A percentile compares a stretch with the other conserved stretches of the same genome.
These are phyloP conservation scores for Ruellia speciosa DNA, from an alignment of 305 asterid genomes.

Conservation along the genomic window DNA sequence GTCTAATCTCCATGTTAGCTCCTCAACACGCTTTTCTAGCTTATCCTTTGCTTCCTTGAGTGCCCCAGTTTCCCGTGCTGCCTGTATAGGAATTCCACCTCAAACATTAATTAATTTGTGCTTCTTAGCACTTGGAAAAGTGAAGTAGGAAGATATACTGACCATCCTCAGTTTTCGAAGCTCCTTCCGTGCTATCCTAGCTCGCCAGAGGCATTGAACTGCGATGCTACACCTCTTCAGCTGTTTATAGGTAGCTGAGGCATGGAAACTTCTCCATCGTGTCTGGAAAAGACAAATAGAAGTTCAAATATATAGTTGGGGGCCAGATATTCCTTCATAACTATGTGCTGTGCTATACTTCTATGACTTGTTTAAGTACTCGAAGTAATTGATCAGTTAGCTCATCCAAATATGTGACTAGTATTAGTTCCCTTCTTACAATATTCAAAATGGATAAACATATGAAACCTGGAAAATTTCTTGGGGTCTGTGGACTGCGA, in stretches of 20 bases:
- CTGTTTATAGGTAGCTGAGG: conserved; percentile 46
- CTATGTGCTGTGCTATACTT: too few species aligned
- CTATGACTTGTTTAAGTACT: too few species aligned
- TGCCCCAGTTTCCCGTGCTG: conserved; percentile 94
- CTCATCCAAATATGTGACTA: too few species aligned
- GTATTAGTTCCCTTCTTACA: too few species aligned
- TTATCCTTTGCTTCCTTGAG: conserved; percentile 97
- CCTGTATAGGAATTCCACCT: conserved; percentile 40
- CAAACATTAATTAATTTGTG: conserved; percentile 7
- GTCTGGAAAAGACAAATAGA: conserved; percentile 40
- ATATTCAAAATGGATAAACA: too few species aligned
- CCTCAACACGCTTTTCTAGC: conserved; percentile 90
- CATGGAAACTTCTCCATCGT: conserved; percentile 73
- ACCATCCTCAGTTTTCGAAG: conserved; percentile 85
- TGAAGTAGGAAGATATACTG: conserved; percentile 19
- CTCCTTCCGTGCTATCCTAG: conserved; percentile 74
- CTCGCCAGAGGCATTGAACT: conserved; percentile 95
- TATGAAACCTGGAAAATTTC: too few species aligned
- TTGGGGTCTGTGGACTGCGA: too few species aligned
- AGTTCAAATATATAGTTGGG: not conserved
- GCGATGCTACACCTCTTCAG: conserved; percentile 47
- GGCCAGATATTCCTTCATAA: too few species aligned
- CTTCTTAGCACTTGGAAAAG: conserved; percentile 12
- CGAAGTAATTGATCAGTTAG: too few species aligned
- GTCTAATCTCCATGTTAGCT: conserved; percentile 86